A percentile compares a stretch with the other conserved stretches of the same genome.
phyloP scores from a whole-genome alignment of 2,329 filamentous ascomycete genomes.

The Coniosporium tulheliwenetii region DNA sequence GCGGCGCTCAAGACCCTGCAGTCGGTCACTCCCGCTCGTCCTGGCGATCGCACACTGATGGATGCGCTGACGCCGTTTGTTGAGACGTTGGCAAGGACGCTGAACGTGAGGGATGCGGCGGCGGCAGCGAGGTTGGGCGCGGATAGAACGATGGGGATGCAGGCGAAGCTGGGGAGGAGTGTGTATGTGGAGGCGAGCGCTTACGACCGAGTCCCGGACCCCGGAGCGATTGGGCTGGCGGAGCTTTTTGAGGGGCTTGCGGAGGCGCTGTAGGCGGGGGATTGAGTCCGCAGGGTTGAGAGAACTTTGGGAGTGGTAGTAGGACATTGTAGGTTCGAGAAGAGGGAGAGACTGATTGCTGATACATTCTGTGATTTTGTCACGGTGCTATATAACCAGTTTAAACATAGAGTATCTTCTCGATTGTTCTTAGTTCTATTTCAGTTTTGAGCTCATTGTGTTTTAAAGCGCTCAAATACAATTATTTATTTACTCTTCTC shows the following conservation, averaged over 20 bases:
- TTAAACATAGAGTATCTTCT: no score
- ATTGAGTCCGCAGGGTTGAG: neutral
- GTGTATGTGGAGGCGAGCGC: constrained; percentile 19
- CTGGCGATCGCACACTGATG: constrained; percentile 20
- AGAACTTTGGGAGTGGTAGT: no score
- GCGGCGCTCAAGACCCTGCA: no score
- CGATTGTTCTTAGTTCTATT: no score
- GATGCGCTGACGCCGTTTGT: constrained; percentile 19
- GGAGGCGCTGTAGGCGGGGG: neutral
- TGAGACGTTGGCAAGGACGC: constrained; percentile 9
- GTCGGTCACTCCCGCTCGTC: constrained; percentile 11
- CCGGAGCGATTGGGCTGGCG: constrained; percentile 19
- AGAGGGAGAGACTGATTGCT: no score
- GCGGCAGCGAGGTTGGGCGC: constrained; percentile 12
- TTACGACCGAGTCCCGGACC: constrained; percentile 19
- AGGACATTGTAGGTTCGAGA: no score
- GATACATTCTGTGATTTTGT: no score
- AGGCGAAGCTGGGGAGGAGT: constrained; percentile 17
- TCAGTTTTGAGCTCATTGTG: no score
- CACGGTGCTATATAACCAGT: no score
- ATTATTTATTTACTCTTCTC: no score
- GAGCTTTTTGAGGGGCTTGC: constrained; percentile 17
- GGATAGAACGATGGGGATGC: constrained; percentile 17
- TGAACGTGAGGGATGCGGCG: constrained; percentile 10
- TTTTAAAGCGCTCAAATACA: no score